Conservation (phyloP, 768 basidiomycete species). For the Strobilomyces dryophilus region DNA sequence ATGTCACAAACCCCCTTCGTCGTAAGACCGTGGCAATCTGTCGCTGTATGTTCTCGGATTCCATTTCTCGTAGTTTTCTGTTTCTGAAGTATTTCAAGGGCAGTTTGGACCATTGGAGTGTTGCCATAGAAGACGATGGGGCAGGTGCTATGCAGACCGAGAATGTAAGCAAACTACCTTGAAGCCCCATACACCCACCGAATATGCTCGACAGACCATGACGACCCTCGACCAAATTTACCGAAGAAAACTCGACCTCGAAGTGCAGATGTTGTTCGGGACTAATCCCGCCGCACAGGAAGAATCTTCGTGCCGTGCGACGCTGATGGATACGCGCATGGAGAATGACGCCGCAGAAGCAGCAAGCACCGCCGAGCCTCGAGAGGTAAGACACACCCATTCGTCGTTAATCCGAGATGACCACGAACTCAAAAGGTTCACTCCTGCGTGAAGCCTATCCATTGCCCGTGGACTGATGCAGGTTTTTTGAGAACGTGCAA, state of each 20-base stretch:
- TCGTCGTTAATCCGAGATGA: not conserved
- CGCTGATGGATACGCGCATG: no score
- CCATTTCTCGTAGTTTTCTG: not conserved
- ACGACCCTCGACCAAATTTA: not conserved
- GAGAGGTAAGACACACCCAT: not conserved
- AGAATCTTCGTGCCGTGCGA: not conserved
- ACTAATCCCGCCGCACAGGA: not conserved
- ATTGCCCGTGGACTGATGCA: not conserved
- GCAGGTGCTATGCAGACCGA: not conserved
- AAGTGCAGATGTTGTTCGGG: not conserved
- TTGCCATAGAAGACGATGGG: not conserved
- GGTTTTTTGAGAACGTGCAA: not conserved
- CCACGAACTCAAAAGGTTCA: not conserved
- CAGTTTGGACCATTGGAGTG: not conserved
- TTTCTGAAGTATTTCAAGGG: not conserved
- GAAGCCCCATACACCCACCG: not conserved
- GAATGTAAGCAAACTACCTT: not conserved
- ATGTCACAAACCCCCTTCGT: not conserved
- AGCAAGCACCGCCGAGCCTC: not conserved
- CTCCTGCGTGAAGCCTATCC: not conserved
- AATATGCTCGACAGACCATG: not conserved
- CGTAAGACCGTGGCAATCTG: not conserved
- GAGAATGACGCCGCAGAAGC: not conserved
- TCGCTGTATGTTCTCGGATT: not conserved
- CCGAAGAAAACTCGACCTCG: not conserved